Percentiles rank a stretch among this genome's conserved stretches.
Conservation (phyloP, 2,329 filamentous ascomycete genomes). For the Periconia macrospinosa region DNA sequence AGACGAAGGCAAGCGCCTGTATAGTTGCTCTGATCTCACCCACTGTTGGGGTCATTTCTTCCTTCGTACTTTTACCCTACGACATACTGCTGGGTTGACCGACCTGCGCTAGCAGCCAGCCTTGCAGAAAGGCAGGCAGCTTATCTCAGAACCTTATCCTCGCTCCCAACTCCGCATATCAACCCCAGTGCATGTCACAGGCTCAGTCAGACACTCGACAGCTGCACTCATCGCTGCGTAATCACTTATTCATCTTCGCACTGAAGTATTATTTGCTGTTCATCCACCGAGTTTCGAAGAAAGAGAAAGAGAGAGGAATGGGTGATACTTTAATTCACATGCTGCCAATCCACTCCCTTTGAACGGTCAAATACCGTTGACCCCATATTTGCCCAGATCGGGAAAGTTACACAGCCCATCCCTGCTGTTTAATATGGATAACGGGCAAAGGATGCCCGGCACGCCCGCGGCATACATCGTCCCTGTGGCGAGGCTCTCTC, state of each 20-base stretch:
- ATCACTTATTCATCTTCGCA: neutral
- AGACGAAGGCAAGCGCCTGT: neutral
- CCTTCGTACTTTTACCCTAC: neutral
- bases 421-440: neutral
- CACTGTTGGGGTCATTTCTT: neutral
- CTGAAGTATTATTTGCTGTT: neutral
- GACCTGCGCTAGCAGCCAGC: neutral
- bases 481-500: neutral
- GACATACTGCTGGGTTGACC: neutral
- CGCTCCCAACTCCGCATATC: neutral
- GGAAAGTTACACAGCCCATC: neutral
- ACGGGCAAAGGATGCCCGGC: neutral
- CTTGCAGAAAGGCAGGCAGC: constrained; percentile 8
- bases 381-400: neutral
- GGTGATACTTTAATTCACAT: neutral
- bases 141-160: constrained; percentile 18
- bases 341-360: neutral
- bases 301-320: neutral
- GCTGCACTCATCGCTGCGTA: neutral
- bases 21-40: neutral
- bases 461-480: neutral
- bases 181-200: neutral
- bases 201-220: neutral
- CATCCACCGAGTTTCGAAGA: neutral
- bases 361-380: neutral